Base-by-base conservation (phyloP, 2,329 filamentous ascomycete genomes). In the Paracamarosporium sp. region DNA sequence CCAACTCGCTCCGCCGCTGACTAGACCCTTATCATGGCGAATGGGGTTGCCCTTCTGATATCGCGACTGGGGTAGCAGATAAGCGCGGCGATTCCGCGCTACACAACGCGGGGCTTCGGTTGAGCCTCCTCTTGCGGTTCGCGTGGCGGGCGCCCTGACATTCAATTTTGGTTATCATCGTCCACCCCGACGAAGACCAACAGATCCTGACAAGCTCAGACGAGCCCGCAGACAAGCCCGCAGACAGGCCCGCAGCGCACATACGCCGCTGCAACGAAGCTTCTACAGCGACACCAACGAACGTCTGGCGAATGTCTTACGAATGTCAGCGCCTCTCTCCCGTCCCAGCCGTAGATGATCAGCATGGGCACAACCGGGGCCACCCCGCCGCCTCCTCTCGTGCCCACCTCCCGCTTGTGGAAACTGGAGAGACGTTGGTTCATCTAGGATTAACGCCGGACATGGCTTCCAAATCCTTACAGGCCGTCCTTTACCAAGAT, bases 71-170 rank as follows among this genome's bases (percentile, higher is more conserved):
- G 44, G 47, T 53, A 45, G 44, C 27, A 59, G 71, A 76, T 75
- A 76, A 73, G 65, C 71, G 72, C 69, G 72, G 71, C 72, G 66
- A 74, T 68, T 65, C 53, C 66, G 61, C 56, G 67, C 64, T 68
- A 40, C 24, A 50, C 9, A 27, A 45, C 31, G 43, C 31, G 68
- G 67, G 69, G 65, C 63, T 24, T 72, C 73, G 72, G 73, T 67
- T 71, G 69, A 73, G 62, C 59, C 67, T 59, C 71, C 64, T 41
- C 51, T 64, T 67, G 59, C 5, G 71, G 71, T 51, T 67, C 61
- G 68, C 50, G 62, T 68, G 62, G 69, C 64, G 62, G 48, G 8
- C 9, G 25, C 27, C 12, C 61, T 63, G 54, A 60, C 62, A 47
- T 64, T 59, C 58, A 51, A 60, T 57, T 56, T 60, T 63, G 61